Conservation (phyloP, 164 flowering plant species). For the Vitis cinerea region DNA sequence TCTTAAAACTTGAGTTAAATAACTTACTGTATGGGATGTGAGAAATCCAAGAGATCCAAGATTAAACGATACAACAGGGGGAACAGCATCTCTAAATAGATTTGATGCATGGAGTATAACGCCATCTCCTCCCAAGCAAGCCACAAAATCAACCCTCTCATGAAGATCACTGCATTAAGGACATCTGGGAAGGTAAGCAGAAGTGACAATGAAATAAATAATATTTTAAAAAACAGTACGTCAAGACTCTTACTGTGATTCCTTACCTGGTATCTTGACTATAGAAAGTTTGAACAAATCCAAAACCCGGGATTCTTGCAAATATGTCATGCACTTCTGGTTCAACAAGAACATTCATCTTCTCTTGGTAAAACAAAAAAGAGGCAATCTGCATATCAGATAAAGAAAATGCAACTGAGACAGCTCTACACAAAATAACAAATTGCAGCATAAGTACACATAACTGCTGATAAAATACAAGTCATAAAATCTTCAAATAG, state of each 20-base stretch:
- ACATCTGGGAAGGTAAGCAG: conserved; percentile 2
- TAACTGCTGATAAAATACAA: neutral
- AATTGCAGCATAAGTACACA: neutral
- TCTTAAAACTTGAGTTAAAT: conserved; percentile 9
- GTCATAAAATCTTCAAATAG: neutral
- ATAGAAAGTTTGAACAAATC: conserved; percentile 97
- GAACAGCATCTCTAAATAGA: conserved; percentile 89
- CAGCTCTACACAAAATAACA: neutral
- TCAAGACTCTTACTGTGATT: neutral
- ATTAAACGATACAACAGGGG: conserved; percentile 97
- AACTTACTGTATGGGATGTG: conserved; percentile 85
- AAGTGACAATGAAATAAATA: neutral
- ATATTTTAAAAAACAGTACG: conserved; percentile 1
- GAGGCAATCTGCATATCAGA: conserved; percentile 67
- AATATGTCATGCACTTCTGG: conserved; percentile 97
- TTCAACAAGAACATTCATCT: conserved; percentile 95
- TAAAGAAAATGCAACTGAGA: conserved; percentile 3
- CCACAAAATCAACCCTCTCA: conserved; percentile 94
- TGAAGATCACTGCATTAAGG: conserved; percentile 79
- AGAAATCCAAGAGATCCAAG: conserved; percentile 99
- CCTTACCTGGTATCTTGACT: conserved; percentile 89
- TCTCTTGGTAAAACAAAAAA: conserved; percentile 87
- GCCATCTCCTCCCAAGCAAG: conserved; percentile 99
- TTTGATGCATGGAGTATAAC: conserved; percentile 97
- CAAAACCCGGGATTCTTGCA: conserved; percentile 98